Evolutionary conservation across 2,329 filamentous ascomycete genomes (phyloP), one percentile per base, ranked within the genome.

Genomic region (Fusarium dimerum): DNA sequence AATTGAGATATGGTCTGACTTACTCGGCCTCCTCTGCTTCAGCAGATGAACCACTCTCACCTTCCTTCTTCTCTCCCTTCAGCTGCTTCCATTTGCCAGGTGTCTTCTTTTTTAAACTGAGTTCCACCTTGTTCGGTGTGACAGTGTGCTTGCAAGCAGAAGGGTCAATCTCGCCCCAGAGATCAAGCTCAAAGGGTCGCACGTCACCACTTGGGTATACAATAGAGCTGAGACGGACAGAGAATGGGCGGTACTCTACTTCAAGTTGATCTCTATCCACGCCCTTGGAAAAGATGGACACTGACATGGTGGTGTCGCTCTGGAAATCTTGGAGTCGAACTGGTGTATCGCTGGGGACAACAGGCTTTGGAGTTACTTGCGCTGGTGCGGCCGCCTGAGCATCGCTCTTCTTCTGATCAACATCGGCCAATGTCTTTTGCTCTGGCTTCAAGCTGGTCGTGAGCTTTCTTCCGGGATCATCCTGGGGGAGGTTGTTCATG

Each of bases 111-210:
- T 79, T 79, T 15, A 96, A 79, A 11, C 76, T 80, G 38, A 96
- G 75, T 69, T 96, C 92, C 48, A 96, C 79, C 69, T 96, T 96
- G 65, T 85, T 90, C 2, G 87, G 79, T 40, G 88, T 87, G 48
- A 95, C 81, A 1, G 78, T 81, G 60, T 76, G 83, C 42, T 78
- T 86, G 17, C 84, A 90, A 32, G 78, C 71, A 2, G 77, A 64
- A 0, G 83, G 71, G 47, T 89, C 81, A 62, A 96, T 85, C 10
- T 79, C 68, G 13, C 80, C 83, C 68, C 80, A 91, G 4, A 93
- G 81, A 6, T 88, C 57, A 3, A 80, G 85, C 16, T 85, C 79
- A 41, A 91, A 78, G 1, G 77, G 79, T 65, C 83, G 86, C 54
- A 83, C 78, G 59, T 82, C 88, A 40, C 81, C 78, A 30, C 62